Evolutionary conservation across 2,329 filamentous ascomycete genomes (phyloP), one percentile per base, ranked within the genome.

Genomic region (Colletotrichum tanaceti): DNA sequence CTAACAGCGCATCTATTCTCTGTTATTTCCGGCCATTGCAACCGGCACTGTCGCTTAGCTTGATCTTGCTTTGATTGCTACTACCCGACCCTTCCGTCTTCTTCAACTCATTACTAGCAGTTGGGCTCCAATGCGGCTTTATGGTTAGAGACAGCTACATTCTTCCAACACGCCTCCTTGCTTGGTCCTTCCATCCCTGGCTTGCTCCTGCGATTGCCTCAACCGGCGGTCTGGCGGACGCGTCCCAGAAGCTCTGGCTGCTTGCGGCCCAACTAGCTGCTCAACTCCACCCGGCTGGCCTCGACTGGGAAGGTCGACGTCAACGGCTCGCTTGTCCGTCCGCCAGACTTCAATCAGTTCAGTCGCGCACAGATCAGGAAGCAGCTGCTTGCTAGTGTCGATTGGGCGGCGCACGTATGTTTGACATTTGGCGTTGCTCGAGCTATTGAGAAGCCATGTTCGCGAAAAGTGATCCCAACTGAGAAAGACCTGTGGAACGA

Each of bases 191-290:
- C 35, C 22, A n/a, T 60, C 46, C 32, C 38, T 54, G 24, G 47
- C 32, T 22, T 54, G 24, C 38, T 39, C 60, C 59, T 24, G 20
- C 44, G 20, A 39, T 50, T 50, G 44, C 44, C 58, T 53, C 47
- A 61, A 68, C 44, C 61, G 61, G 65, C 38, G 16, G 47, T 65
- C 44, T 54, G 61, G 65, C 38, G 16, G 47, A 28, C 44, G 16
- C 32, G 24, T 41, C 53, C 44, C 16, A 50, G 38, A 28, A 22
- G 9, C 62, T 44, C 7, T 11, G n/a, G 66, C 55, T 65, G 66
- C 43, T 66, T 69, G 66, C 66, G 38, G 66, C 62, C 57, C 61
- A 60, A 55, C 57, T 69, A 65, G 62, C 44, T 57, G 54, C 52
- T 28, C 20, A 11, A 39, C 39, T 43, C 39, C 32, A 35, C 47